These are phyloP conservation scores for Umbelopsis isabellina DNA, from an alignment of 192 early-diverging fungal genomes.

Conservation along the genomic window DNA sequence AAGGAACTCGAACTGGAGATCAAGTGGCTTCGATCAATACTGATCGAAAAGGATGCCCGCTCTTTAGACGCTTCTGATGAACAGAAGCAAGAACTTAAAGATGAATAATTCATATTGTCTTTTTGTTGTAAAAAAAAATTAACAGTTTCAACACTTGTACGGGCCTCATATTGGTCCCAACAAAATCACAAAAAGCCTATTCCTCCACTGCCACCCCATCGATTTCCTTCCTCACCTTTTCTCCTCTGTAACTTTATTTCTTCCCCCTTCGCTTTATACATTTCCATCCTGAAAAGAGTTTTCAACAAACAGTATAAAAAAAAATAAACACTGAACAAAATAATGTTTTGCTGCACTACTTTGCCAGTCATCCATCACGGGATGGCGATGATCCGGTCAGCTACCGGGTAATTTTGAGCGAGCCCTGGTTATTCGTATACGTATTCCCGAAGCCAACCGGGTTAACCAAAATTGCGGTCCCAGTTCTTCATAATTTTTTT, in stretches of 20 bases:
- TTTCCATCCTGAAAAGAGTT: neutral
- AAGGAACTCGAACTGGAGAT: conserved; percentile 89
- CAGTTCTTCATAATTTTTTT: conserved; percentile 1
- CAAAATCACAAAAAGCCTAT: neutral
- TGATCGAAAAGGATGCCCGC: conserved; percentile 74
- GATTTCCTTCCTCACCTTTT: neutral
- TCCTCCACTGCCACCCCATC: neutral
- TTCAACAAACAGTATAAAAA: neutral
- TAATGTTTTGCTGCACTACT: no score
- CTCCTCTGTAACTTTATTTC: conserved; percentile 15
- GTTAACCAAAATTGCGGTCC: neutral
- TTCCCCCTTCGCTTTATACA: neutral
- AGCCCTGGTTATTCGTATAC: no score
- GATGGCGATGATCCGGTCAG: no score
- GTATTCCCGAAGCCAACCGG: no score
- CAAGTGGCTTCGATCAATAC: conserved; percentile 84
- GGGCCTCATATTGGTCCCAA: no score
- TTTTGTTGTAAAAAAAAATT: no score
- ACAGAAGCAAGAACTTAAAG: conserved; percentile 3
- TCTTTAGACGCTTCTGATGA: conserved; percentile 3
- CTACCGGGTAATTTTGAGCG: no score
- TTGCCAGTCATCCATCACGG: no score
- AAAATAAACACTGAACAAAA: neutral
- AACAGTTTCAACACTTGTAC: no score
- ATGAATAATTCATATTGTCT: neutral